Evolutionary conservation across 139 green algal genomes (phyloP).

Genomic region (Prasinococcaceae sp.): DNA sequence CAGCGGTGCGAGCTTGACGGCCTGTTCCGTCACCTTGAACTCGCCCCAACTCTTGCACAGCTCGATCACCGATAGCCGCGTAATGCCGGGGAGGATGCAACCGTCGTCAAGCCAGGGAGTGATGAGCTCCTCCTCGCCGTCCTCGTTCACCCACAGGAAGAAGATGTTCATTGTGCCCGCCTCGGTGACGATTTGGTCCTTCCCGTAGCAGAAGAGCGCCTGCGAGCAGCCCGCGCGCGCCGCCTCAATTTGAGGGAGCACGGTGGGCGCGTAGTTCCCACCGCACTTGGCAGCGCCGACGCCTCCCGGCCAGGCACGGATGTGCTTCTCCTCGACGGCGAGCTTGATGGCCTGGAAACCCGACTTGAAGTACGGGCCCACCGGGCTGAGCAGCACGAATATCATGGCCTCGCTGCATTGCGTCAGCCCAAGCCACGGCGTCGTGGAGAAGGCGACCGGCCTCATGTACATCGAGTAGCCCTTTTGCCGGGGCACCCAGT

Average conservation of each 20-base stretch:
- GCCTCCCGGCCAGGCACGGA: conserved; percentile 53
- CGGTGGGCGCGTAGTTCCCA: conserved; percentile 64
- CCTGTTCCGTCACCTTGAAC: conserved; percentile 39
- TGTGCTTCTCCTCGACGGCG: conserved; percentile 39
- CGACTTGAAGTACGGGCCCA: conserved; percentile 50
- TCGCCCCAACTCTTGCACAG: conserved; percentile 38
- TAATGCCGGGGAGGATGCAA: conserved; percentile 69
- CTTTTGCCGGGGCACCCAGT: conserved; percentile 35
- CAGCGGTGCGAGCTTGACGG: conserved; percentile 23
- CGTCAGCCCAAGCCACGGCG: conserved; percentile 27
- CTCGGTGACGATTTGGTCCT: conserved; percentile 20
- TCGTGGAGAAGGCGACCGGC: conserved; percentile 38
- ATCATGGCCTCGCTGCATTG: conserved; percentile 31
- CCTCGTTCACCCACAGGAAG: conserved; percentile 45
- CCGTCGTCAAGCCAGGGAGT: conserved; percentile 60
- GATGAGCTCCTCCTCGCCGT: conserved; percentile 39
- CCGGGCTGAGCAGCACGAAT: conserved; percentile 37
- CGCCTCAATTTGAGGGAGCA: conserved; percentile 36
- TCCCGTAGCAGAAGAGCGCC: too few species aligned
- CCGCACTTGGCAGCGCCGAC: conserved; percentile 36
- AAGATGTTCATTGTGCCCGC: conserved; percentile 76
- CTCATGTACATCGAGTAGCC: conserved; percentile 58
- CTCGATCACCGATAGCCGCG: conserved; percentile 48
- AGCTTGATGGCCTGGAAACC: conserved; percentile 31
- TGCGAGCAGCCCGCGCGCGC: conserved; percentile 18